Conservation (phyloP, 2,329 filamentous ascomycete species). For the Xylariaceae sp. region DNA sequence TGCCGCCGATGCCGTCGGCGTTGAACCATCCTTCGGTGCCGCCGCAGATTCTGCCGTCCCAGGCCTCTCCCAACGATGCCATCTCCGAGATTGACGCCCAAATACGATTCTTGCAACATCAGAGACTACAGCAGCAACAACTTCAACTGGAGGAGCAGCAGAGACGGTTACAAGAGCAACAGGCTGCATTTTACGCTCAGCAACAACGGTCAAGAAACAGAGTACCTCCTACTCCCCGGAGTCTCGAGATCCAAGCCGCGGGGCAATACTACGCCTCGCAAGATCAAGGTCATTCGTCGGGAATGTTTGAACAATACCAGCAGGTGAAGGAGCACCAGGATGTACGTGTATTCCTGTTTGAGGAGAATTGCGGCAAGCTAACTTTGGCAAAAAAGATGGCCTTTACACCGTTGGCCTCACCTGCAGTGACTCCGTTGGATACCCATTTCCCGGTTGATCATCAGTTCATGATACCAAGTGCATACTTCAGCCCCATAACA, state of each 20-base stretch:
- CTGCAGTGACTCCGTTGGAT: constrained; percentile 77
- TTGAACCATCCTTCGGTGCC: constrained; percentile 42
- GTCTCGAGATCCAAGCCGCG: constrained; percentile 65
- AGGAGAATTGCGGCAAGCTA: constrained; percentile 21
- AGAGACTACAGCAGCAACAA: constrained; percentile 56
- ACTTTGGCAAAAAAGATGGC: constrained; percentile 49
- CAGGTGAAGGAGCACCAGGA: constrained; percentile 65
- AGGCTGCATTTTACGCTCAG: constrained; percentile 47
- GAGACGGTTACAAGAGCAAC: constrained; percentile 37
- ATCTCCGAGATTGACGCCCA: constrained; percentile 59
- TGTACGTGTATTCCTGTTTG: constrained; percentile 36
- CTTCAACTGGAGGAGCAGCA: constrained; percentile 54
- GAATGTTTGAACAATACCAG: constrained; percentile 62
- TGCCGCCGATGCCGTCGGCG: constrained; percentile 45
- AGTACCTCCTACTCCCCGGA: constrained; percentile 74
- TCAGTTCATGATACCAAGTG: constrained; percentile 57
- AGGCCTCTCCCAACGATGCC: constrained; percentile 43
- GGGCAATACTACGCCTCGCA: constrained; percentile 57
- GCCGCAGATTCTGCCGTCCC: constrained; percentile 41
- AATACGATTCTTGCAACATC: constrained; percentile 60
- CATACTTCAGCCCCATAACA: constrained; percentile 78
- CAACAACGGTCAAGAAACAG: constrained; percentile 49
- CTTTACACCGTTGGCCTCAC: constrained; percentile 76
- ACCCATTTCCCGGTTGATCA: constrained; percentile 58
- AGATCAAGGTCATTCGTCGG: constrained; percentile 49